Evolutionary conservation across 805 yeast genomes (phyloP).

Genomic region (Candida patagonica): DNA sequence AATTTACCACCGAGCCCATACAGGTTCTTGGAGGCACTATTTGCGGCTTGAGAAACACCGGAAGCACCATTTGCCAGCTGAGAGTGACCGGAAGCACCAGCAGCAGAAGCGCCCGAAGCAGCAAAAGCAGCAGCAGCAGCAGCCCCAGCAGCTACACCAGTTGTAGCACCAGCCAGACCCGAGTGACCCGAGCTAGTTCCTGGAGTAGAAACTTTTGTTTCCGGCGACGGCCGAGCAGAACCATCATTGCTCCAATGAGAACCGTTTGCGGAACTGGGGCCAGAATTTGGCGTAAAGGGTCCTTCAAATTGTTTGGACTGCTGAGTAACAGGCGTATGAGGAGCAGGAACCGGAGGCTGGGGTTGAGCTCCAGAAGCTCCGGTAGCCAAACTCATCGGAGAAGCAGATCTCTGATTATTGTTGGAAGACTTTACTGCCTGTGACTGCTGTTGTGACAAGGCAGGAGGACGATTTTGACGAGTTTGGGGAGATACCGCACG

Average conservation of each 20-base stretch:
- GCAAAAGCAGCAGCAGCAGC: not conserved
- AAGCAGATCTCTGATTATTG: not conserved
- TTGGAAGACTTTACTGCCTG: not conserved
- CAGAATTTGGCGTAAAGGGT: not conserved
- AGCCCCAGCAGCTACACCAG: slow-evolving; percentile 1
- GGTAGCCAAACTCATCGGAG: not conserved
- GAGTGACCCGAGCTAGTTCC: too few species aligned
- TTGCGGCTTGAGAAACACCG: too few species aligned
- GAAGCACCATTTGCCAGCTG: too few species aligned
- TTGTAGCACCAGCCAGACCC: not conserved
- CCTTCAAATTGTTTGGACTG: not conserved
- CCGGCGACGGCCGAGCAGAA: too few species aligned
- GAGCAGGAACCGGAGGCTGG: not conserved
- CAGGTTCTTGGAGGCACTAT: too few species aligned
- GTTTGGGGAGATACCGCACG: not conserved
- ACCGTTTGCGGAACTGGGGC: too few species aligned
- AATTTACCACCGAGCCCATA: too few species aligned
- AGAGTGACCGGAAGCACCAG: not conserved
- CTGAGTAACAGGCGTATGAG: not conserved
- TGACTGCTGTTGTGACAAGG: slow-evolving; percentile 3
- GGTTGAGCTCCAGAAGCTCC: slow-evolving; percentile 1
- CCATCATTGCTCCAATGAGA: too few species aligned
- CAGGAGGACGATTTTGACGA: slow-evolving; percentile 1
- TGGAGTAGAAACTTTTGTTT: too few species aligned
- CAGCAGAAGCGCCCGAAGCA: not conserved